Base-by-base conservation (phyloP, 176 grass and related monocot genomes). In the Carex kokanica region DNA sequence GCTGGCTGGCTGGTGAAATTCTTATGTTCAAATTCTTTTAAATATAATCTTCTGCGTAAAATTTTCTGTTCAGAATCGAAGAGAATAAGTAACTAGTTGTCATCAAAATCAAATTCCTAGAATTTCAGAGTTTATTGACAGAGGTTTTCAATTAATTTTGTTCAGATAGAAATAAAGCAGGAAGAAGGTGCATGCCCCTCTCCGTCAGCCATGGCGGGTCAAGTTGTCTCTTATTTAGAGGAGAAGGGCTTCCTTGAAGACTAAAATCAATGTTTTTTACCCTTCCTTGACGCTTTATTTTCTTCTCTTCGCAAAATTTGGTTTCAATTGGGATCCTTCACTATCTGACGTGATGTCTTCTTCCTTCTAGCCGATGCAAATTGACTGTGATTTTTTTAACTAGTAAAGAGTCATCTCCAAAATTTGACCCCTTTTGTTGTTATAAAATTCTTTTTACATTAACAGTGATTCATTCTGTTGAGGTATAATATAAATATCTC, bases 161-260 rank as follows among this genome's bases (percentile, higher is more conserved):
- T 86, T 38, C 80, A 95, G 96, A 95, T 99, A 86, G 96, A 99
- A 88, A 95, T 99, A 54, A 91, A 91, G 51, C 91, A 93, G 89
- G 88, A 89, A 58, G 85, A 91, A 61, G 92, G 92, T 61, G 49
- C 87, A 16, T 99, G 96, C 65, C 93, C 96, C 54, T 86, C 96
- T 18, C 90, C 96, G 60, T 85, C 32, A 21, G 84, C 90, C 74
- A 99, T 93, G 96, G 83, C 96, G 2, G 85, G 88, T 17, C 91
- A 92, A 36, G 93, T 99, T 15, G 88, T 95, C 73, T 73, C 88
- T 90, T 99, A 93, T 85, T 90, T 99, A 34, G 96, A 93, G 75
- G 93, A 91, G 21, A 99, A 90, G 83, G 96, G 96, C 53, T 93
- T 95, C 81, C 86, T 99, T 47, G 83, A 91, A 12, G 87, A 91